Conservation (phyloP, 306 rosid species). For the Medicago arabica region DNA sequence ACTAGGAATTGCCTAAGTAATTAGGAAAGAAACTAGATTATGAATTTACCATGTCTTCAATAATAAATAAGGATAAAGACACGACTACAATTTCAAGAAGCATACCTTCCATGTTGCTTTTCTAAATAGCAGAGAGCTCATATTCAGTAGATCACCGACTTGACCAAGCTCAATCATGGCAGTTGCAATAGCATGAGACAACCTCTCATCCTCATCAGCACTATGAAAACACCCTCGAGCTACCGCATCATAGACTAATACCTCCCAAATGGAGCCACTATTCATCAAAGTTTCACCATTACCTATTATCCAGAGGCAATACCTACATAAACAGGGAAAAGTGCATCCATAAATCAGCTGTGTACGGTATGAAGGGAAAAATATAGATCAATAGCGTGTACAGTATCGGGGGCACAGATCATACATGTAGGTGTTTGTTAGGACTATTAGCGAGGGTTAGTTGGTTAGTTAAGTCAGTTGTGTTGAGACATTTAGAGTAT, state of each 20-base stretch:
- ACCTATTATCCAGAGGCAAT: conserved; percentile 70
- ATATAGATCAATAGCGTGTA: too few species aligned
- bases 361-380: too few species aligned
- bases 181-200: conserved; percentile 47
- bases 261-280: conserved; percentile 57
- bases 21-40: neutral
- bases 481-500: conserved; percentile 8
- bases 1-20: conserved; percentile 4
- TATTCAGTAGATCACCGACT: conserved; percentile 39
- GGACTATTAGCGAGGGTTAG: neutral
- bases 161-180: conserved; percentile 53
- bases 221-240: conserved; percentile 50
- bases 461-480: neutral
- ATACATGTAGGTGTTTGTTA: neutral
- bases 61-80: neutral
- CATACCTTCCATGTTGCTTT: conserved; percentile 63
- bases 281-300: conserved; percentile 52
- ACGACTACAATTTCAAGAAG: conserved; percentile 7
- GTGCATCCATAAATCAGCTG: neutral
- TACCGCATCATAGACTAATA: conserved; percentile 47
- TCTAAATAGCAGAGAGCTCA: conserved; percentile 43
- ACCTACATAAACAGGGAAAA: conserved; percentile 43
- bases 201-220: conserved; percentile 55
- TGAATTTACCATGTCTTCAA: neutral
- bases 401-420: conserved; percentile 5